These are phyloP conservation scores for Rhinocladiella mackenziei DNA, from an alignment of 2,329 filamentous ascomycete genomes.

Conservation along the genomic window DNA sequence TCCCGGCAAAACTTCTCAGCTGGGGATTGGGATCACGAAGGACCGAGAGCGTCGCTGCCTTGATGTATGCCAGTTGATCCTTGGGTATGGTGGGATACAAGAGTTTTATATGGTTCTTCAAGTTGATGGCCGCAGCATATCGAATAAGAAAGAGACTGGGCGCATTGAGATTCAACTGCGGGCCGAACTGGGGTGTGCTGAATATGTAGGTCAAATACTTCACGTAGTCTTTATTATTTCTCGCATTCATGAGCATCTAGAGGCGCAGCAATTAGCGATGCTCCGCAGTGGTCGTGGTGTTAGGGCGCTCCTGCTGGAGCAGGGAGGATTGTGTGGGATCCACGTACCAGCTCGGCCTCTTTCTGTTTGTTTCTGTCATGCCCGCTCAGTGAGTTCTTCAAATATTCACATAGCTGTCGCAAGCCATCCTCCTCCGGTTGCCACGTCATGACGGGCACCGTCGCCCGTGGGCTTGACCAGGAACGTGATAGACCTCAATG, in stretches of 20 bases:
- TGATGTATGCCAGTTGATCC: constrained; percentile 69
- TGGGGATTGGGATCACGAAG: constrained; percentile 77
- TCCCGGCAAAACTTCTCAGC: constrained; percentile 85
- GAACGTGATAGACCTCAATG: constrained; percentile 2
- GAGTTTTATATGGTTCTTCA: constrained; percentile 86
- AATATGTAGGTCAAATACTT: constrained; percentile 95
- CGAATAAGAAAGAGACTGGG: constrained; percentile 71
- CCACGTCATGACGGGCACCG: constrained; percentile 69
- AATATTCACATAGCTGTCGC: constrained; percentile 79
- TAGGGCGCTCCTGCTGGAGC: neutral
- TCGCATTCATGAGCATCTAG: constrained; percentile 91
- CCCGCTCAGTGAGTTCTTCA: constrained; percentile 87
- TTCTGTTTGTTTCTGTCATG: constrained; percentile 76
- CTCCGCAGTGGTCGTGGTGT: neutral
- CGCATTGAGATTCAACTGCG: constrained; percentile 54
- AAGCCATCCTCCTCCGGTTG: constrained; percentile 83
- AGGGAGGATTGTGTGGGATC: constrained; percentile 1
- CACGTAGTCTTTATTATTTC: constrained; percentile 84
- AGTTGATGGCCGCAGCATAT: constrained; percentile 83
- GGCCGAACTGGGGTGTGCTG: constrained; percentile 61
- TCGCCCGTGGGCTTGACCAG: constrained; percentile 14
- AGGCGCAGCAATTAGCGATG: neutral
- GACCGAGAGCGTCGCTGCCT: constrained; percentile 70
- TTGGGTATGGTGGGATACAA: constrained; percentile 73
- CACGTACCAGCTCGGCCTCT: constrained; percentile 78